Base-by-base conservation (phyloP, 345 rosid genomes). In the Fremontodendron californicum region DNA sequence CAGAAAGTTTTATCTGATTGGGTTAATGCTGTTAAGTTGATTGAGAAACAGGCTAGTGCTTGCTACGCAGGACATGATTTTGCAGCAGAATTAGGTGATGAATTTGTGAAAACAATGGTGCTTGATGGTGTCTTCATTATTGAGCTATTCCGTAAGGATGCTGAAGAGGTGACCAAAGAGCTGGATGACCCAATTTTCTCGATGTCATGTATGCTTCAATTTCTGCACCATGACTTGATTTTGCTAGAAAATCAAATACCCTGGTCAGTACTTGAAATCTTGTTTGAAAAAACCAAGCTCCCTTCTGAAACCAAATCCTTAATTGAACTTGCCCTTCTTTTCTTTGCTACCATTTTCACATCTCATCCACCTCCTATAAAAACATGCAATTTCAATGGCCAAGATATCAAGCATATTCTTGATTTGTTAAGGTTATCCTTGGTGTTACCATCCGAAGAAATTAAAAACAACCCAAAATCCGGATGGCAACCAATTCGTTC, bases 231-330 rank as follows among this genome's bases (percentile, higher is more conserved):
- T 67, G 85, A 82, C 54, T 42, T 82, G 71, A 75, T 82, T 10
- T 55, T 82, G 74, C 64, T 82, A 2, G 84, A 81, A 31, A 86
- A 86, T 21, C 82, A 81, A 46, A 69, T 81, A 1, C 84, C 83
- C 1, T 79, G 82, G 83, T 12, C 70, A 0, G 84, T 83, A 21
- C 82, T 84, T 3, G 78, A 82, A 16, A 43, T 31, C 57, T 33
- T 86, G 69, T 84, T 74, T 64, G 42, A 31, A 0, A 4, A 21
- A 57, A 78, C 85, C 2, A 27, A 40, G 16, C 9, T 15, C 23
- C 33, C 40, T 19, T 7, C 46, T 3, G 73, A 57, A 18, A 27
- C 37, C 8, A 18, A 63, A 48, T 18, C 62, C n/a, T 76, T 83
- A 9, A 23, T 43, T 68, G 52, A 57, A 64, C 82, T 81, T 3